Evolutionary conservation across 495 filamentous ascomycete genomes (phyloP).

Genomic region (Apodospora peruviana): DNA sequence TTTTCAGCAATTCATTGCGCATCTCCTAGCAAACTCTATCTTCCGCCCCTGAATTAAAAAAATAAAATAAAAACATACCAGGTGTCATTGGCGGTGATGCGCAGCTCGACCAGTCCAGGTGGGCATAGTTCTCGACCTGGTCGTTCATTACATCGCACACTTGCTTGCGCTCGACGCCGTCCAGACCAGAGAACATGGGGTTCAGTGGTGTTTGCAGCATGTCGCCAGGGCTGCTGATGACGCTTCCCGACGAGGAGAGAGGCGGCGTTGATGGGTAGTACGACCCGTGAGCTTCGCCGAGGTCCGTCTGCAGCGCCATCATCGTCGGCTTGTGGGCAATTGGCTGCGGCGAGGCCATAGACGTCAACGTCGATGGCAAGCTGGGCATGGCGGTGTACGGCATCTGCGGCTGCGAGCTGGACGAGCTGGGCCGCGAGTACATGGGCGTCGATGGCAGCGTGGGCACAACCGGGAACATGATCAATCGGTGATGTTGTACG

Average conservation of each 20-base stretch:
- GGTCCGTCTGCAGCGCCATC: conserved; percentile 70
- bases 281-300: conserved; percentile 59
- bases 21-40: background rate
- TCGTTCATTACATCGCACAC: conserved; percentile 61
- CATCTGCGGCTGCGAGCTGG: conserved; percentile 54
- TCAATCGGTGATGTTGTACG: conserved; percentile 29
- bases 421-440: conserved; percentile 69
- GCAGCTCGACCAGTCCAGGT: conserved; percentile 68
- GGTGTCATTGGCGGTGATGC: conserved; percentile 86
- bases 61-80: conserved; percentile 58
- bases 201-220: conserved; percentile 77
- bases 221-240: conserved; percentile 80
- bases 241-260: conserved; percentile 75
- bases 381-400: conserved; percentile 46
- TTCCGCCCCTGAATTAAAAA: conserved; percentile 13
- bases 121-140: conserved; percentile 68
- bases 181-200: conserved; percentile 68
- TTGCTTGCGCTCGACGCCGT: conserved; percentile 75
- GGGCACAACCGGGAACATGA: conserved; percentile 47
- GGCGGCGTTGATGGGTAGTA: conserved; percentile 85
- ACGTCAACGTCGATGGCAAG: conserved; percentile 59
- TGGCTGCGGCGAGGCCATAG: conserved; percentile 72
- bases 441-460: conserved; percentile 59
- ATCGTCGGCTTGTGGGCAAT: conserved; percentile 65
- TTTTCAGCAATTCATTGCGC: background rate